Evolutionary conservation across 805 yeast genomes (phyloP).

Genomic region (Saccharomycopsis oosterbeekiorum): DNA sequence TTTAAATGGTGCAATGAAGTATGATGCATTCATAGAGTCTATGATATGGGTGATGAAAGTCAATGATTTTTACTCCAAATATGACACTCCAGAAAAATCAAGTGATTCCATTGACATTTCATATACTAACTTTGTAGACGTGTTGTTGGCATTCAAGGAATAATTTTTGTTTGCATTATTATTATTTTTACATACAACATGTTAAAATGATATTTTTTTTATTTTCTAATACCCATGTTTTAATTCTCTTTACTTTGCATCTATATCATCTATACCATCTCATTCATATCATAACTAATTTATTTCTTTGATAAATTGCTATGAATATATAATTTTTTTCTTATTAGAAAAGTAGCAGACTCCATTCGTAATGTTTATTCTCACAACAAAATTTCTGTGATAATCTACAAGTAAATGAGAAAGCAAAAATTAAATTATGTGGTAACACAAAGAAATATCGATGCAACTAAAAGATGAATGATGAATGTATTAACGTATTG

Average conservation of each 20-base stretch:
- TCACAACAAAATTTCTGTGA: no score
- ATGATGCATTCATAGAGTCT: neutral
- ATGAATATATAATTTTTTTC: no score
- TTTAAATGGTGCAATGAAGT: neutral
- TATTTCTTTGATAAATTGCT: no score
- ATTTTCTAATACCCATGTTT: neutral
- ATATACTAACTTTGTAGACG: neutral
- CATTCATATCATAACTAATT: neutral
- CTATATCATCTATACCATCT: neutral
- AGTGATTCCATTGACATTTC: neutral
- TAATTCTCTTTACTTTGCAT: neutral
- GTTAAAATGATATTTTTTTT: no score
- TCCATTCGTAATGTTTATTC: no score
- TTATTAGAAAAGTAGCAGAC: no score
- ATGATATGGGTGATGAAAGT: neutral
- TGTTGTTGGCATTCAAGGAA: neutral
- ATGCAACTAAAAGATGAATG: neutral
- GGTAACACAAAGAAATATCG: no score
- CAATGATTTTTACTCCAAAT: neutral
- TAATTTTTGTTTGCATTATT: neutral
- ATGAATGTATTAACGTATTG: neutral
- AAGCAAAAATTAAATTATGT: no score
- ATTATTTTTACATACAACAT: neutral
- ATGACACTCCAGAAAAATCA: neutral
- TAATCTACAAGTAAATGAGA: no score